Evolutionary conservation across 2,329 filamentous ascomycete species (phyloP), one percentile per base, ranked within the genome.

Genomic region (Scleromitrula shiraiana): DNA sequence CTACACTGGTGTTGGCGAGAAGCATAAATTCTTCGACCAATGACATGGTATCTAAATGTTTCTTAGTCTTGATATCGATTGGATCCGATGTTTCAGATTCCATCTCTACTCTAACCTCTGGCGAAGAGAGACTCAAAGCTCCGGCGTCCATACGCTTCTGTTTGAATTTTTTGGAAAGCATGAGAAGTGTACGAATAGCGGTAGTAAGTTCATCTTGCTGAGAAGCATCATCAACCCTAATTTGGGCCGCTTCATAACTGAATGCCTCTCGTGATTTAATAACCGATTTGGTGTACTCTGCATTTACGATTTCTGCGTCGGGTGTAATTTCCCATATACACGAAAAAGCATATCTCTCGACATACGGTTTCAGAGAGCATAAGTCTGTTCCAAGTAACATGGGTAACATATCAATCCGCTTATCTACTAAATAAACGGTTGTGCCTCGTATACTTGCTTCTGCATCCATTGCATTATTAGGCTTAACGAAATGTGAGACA

Each of bases 11-110:
- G 70, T 98, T 98, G 73, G 93, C 94, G 65, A 97, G 85, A 63
- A 98, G 75, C 93, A 98, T 98, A 75, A 98, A 97, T 65, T 98
- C 93, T 65, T 98, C 93, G 23, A 98, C 94, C 5, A 98, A 78
- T 19, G 91, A 96, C 71, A 97, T 98, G 45, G 93, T 98, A 62
- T 93, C 90, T 30, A 98, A 81, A 43, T 90, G 80, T 59, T 90
- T 78, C 70, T 98, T 98, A 5, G 90, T 95, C 73, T 97, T 89
- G 58, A 98, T 88, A 60, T 97, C 93, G 46, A 95, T 84, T 0
- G 93, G 91, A 63, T 97, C 93, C 1, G 90, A 95, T 0, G 91
- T 94, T 68, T 98, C 93, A 7, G 87, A 95, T 65, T 96, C 91
- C 61, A 87, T 86, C 66, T 96, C 88, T 24, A 98, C 88, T 66